Base-by-base conservation (phyloP, 768 basidiomycete genomes). In the Hortiboletus flavorubellus region DNA sequence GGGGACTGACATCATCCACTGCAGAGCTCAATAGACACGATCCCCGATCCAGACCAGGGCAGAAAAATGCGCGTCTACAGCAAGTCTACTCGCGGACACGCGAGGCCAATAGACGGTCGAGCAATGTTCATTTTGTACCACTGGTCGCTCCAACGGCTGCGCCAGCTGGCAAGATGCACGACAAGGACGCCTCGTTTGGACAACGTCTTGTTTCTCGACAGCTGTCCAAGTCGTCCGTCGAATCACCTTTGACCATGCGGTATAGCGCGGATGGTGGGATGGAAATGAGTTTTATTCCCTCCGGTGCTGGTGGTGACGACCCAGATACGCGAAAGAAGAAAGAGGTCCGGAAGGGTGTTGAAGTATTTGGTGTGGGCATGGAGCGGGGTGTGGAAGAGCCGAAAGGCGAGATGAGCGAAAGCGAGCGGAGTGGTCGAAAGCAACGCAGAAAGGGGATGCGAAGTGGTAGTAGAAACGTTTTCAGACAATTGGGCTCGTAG, bases 391-490 rank as follows among this genome's bases (percentile, higher is more conserved):
- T 81, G 2, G 77, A 75, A 46, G 81, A 80, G 39, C 69, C 73
- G 10, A 74, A 57, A 26, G 60, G 71, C 26, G 78, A 76, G 55
- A 68, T 86, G 63, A 80, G 75, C 35, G 89, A 88, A 59, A 79
- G 79, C 55, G 89, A 91, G 48, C 76, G 86, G 62, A 80, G 78
- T 40, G 95, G 96, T n/a, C 77, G 96, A 71, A 86, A 80, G 34
- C 80, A 89, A 37, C 79, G 91, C 63, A 75, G 95, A 69, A 83
- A 83, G 64, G 89, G 85, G 9, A 79, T 88, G 49, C 79, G 96
- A 49, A 97, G 93, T 67, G 96, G 94, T 31, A 93, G 91, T 69
- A 93, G 85, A 75, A 98, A 95, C 71, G 83, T 81, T 2, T 91
- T 93, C 69, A 75, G 84, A 59, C 59, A 41, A 37, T 12, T 64